Base-by-base conservation (phyloP, 352 stramenopile genomes). In the Pythium volutum region DNA sequence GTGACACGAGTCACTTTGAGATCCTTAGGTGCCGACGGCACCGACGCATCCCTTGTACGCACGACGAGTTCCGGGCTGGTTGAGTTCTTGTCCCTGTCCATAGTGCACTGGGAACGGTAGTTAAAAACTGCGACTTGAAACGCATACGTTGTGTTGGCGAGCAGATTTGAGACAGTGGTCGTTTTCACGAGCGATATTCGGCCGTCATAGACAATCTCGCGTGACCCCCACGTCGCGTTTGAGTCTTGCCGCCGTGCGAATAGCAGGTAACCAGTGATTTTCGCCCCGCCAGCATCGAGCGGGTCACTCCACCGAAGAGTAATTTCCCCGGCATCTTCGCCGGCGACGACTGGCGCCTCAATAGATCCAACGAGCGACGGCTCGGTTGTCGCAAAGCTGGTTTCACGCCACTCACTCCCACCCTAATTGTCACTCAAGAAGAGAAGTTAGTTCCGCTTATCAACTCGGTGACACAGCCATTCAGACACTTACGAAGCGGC, bases 121-220 rank as follows among this genome's bases (percentile, higher is more conserved):
- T 84, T 88, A 34, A 77, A 77, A 2, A 71, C 69, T 7, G 42
- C 56, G 1, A 87, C 62, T 8, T 64, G 77, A 52, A 88, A 84
- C 9, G 55, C 74, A 45, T 88, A 88, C 3, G 62, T 41, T 0
- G 73, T 85, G 36, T 71, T 84, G 16, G 71, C 62, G 2, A 57
- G 14, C 9, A 88, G 66, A 9, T 67, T 69, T 4, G 49, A 14
- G 12, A 88, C 61, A 2, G 74, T 50, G 4, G 75, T 64, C 2
- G 31, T 69, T 42, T 41, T 57, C 0, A 34, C 42, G 0, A 62
- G 16, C 0, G 71, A 84, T 7, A 58, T 60, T 8, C 65, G 53
- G 2, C 65, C 69, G 22, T 88, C 74, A 41, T 87, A 87, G 3
- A 72, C 76, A 31, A 79, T 38, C 3, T 55, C 36, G 2, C 55